Base-by-base conservation (phyloP, 345 rosid genomes). In the Clausena lansium region DNA sequence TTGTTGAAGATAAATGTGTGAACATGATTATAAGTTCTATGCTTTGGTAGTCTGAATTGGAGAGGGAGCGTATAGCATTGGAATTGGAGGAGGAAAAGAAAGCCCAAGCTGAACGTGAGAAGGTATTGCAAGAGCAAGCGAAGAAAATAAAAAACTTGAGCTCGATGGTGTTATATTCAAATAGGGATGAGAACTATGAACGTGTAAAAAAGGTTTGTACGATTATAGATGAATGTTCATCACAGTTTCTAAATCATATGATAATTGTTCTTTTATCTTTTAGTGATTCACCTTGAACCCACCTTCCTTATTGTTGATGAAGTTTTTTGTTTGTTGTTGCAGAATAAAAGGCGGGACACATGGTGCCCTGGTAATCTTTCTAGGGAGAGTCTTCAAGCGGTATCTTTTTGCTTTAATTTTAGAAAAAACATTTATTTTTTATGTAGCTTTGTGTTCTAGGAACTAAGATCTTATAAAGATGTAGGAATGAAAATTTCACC, bases 81-180 rank as follows among this genome's bases (percentile, higher is more conserved):
- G 99, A 93, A 83, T 86, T 95, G 83, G 98, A 95, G 87, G 99
- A 93, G 87, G 98, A 95, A 87, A 95, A 92, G 87, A 93, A 87
- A 87, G 92, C 93, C 65, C 98, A 95, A 82, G 99, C 89, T 61
- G 98, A 92, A 79, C 89, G 94, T 36, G 97, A 95, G 83, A 95
- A 84, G 86, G 93, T 91, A 73, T 69, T 95, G 89, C 91, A 91
- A 83, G 93, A 93, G 92, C 99, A 95, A 84, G 99, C 94, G 24
- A 88, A 89, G 79, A 95, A 91, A 82, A 95, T 95, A 65, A 75
- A 93, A 86, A 95, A 91, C 86, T 78, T 95, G 85, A 92, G 98
- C 85, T 86, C 99, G 50, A 93, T 93, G 89, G 98, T 95, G 67
- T 82, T 95, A 80, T 81, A 86, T 73, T 93, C 98, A 52, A 90